Conservation (phyloP, 768 basidiomycete species). For the Fistulinella prunicolor region DNA sequence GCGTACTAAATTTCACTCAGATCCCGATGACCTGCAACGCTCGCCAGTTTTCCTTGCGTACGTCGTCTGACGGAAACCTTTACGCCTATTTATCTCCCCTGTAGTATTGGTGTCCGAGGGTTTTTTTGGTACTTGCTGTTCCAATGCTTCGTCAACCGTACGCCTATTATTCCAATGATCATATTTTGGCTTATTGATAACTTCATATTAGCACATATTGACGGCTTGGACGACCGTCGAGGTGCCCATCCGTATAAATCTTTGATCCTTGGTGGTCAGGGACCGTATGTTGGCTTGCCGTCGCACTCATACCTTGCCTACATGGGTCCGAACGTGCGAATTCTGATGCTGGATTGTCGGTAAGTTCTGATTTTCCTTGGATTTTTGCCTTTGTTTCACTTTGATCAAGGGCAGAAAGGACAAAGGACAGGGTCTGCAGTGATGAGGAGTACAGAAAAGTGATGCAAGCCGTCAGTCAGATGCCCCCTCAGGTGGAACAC, state of each 20-base stretch:
- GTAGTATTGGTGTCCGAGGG: slow-evolving; percentile 75
- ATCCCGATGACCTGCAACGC: slow-evolving; percentile 76
- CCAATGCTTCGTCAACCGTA: slow-evolving; percentile 87
- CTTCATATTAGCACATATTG: slow-evolving; percentile 38
- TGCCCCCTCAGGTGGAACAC: slow-evolving; percentile 75
- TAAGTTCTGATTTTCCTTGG: slow-evolving; percentile 31
- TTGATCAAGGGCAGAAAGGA: slow-evolving; percentile 72
- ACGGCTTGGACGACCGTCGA: slow-evolving; percentile 64
- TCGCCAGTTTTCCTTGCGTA: slow-evolving; percentile 73
- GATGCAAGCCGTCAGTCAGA: slow-evolving; percentile 55
- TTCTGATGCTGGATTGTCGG: slow-evolving; percentile 84
- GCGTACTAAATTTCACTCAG: slow-evolving; percentile 33
- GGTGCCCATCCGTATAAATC: slow-evolving; percentile 67
- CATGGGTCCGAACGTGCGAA: slow-evolving; percentile 72
- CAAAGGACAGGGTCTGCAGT: slow-evolving; percentile 78
- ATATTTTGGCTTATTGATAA: not conserved
- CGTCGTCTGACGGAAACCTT: slow-evolving; percentile 6
- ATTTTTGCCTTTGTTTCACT: slow-evolving; percentile 1
- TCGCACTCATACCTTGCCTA: slow-evolving; percentile 82
- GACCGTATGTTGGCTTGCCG: slow-evolving; percentile 75
- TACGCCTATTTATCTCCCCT: not conserved
- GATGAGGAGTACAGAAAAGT: slow-evolving; percentile 65
- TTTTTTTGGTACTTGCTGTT: slow-evolving; percentile 95
- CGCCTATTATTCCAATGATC: slow-evolving; percentile 18
- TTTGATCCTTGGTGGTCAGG: slow-evolving; percentile 68